Percentiles rank a stretch among this genome's conserved stretches.
These are phyloP conservation scores for Pulveroboletus sp. DNA, from an alignment of 1,284 basidiomycete species.

Conservation along the genomic window DNA sequence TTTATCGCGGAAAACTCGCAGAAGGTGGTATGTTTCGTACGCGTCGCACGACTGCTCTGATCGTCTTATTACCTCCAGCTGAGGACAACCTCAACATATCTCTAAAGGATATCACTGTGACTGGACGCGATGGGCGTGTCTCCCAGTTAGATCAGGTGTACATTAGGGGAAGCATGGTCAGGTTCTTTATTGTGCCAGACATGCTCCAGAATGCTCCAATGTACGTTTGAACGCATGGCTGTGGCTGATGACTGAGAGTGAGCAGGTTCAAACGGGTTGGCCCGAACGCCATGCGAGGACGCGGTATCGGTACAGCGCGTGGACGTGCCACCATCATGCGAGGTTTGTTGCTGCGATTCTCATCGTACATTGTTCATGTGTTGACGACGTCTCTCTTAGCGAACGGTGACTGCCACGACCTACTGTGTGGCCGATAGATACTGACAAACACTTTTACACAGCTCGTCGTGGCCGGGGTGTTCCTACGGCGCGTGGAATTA, in stretches of 20 bases:
- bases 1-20: constrained; percentile 96
- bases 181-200: constrained; percentile 99
- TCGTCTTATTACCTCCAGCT: constrained; percentile 53
- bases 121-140: constrained; percentile 95
- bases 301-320: constrained; percentile 98
- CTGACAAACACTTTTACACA: constrained; percentile 35
- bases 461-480: constrained; percentile 84
- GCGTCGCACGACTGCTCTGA: constrained; percentile 22
- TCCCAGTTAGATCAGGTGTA: constrained; percentile 99
- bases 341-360: constrained; percentile 51
- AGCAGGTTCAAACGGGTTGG: constrained; percentile 97
- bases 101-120: constrained; percentile 95
- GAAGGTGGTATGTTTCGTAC: constrained; percentile 61
- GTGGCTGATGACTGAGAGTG: constrained; percentile 10
- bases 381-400: constrained; percentile 43
- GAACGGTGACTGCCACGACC: constrained; percentile 50
- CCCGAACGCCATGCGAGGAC: constrained; percentile 96
- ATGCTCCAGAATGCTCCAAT: constrained; percentile 99
- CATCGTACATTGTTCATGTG: not conserved
- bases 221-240: constrained; percentile 65
- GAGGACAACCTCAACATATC: constrained; percentile 99
- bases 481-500: constrained; percentile 71
- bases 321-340: constrained; percentile 96
- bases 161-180: constrained; percentile 96
- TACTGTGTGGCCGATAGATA: not conserved